Conservation (phyloP, 371 early-diverging fungal genomes). For the Haplosporangium sp. region DNA sequence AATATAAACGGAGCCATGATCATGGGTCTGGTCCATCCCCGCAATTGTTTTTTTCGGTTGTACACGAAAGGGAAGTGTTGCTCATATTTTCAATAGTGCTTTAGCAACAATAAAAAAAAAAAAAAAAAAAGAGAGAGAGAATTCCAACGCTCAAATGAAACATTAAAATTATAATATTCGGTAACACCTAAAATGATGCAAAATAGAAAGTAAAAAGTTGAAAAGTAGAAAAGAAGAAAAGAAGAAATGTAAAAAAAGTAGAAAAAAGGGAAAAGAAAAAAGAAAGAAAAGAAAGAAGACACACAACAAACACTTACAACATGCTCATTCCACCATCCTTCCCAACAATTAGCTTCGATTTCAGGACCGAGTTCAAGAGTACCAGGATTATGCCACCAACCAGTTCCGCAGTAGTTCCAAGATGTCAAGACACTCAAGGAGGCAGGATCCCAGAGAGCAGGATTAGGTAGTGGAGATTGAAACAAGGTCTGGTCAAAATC, state of each 20-base stretch:
- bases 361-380: constrained; percentile 63
- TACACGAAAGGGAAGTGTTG: too few relatives aligned
- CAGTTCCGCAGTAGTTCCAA: constrained; percentile 63
- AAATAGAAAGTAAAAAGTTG: too few relatives aligned
- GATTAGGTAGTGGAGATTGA: constrained; percentile 78
- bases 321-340: constrained; percentile 55
- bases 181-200: too few relatives aligned
- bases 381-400: constrained; percentile 78
- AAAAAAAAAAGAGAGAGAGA: too few relatives aligned
- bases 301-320: constrained; percentile 32
- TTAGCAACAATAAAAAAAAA: too few relatives aligned
- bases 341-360: constrained; percentile 33
- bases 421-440: constrained; percentile 67
- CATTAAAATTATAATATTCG: too few relatives aligned
- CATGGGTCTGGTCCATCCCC: too few relatives aligned
- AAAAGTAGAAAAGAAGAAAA: too few relatives aligned
- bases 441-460: constrained; percentile 69
- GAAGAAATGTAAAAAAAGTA: background rate
- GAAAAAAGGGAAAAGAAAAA: background rate
- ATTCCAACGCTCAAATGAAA: too few relatives aligned
- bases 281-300: background rate
- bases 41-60: too few relatives aligned
- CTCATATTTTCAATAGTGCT: too few relatives aligned
- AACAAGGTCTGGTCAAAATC: constrained; percentile 86
- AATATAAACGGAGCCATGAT: too few relatives aligned